These are phyloP conservation scores for Skeletonema tropicum DNA, from an alignment of 108 stramenopile genomes.

Conservation along the genomic window DNA sequence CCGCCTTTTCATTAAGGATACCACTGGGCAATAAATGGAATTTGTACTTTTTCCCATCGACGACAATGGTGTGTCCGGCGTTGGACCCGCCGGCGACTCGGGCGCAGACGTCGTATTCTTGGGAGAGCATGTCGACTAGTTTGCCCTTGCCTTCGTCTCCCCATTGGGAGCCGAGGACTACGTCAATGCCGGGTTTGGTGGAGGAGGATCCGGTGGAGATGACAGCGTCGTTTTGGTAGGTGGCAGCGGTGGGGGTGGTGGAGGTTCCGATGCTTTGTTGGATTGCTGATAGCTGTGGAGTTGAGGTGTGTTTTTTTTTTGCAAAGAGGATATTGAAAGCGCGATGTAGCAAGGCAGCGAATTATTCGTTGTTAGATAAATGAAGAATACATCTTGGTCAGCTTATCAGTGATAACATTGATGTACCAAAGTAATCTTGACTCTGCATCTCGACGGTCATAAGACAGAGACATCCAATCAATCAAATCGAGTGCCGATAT, in stretches of 20 bases:
- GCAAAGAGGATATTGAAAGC: neutral
- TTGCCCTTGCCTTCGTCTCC: conserved; percentile 99
- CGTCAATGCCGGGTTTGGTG: conserved; percentile 73
- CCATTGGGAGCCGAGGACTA: conserved; percentile 97
- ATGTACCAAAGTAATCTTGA: no score
- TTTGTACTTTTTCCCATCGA: conserved; percentile 95
- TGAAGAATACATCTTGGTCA: neutral
- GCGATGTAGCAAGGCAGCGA: neutral
- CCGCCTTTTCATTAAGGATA: conserved; percentile 89
- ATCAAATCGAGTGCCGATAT: neutral
- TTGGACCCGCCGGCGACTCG: conserved; percentile 97
- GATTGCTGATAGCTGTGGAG: conserved; percentile 2
- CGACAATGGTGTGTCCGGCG: conserved; percentile 98
- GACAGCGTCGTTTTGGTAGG: conserved; percentile 19
- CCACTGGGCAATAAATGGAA: conserved; percentile 99
- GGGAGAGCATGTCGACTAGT: conserved; percentile 94
- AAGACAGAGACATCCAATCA: neutral
- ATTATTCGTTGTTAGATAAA: no score
- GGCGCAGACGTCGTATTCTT: conserved; percentile 95
- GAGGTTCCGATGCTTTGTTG: conserved; percentile 18
- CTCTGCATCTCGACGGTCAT: no score
- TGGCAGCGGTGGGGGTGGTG: neutral
- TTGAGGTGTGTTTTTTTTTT: neutral
- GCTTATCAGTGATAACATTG: neutral
- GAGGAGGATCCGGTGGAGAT: conserved; percentile 18